Percentiles rank a stretch among this genome's conserved stretches.
Conservation (phyloP, 768 basidiomycete species). For the Rhizopogon sp. region DNA sequence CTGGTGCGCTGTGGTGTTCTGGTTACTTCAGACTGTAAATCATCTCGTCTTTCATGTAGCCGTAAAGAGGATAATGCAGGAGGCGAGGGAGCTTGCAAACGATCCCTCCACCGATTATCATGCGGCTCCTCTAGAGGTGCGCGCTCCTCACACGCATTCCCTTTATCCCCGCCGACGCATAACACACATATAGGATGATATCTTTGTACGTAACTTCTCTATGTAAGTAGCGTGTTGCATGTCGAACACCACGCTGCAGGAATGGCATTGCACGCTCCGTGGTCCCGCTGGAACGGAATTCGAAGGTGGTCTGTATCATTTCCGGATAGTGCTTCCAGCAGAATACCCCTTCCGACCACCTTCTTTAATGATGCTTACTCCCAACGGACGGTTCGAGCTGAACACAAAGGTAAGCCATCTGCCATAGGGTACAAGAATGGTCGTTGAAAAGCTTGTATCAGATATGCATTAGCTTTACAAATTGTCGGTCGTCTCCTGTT, state of each 20-base stretch:
- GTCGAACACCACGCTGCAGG: conserved; percentile 31
- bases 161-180: conserved; percentile 5
- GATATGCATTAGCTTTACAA: conserved; percentile 94
- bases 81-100: conserved; percentile 81
- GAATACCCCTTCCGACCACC: conserved; percentile 97
- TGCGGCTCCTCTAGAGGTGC: conserved; percentile 74
- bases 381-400: conserved; percentile 94
- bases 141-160: conserved; percentile 8
- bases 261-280: conserved; percentile 98
- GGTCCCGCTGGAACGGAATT: conserved; percentile 87
- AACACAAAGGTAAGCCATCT: conserved; percentile 75
- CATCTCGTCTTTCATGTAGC: conserved; percentile 38
- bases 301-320: conserved; percentile 94
- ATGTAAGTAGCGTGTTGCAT: conserved; percentile 5
- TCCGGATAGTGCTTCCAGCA: conserved; percentile 83
- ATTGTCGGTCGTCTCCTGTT: conserved; percentile 46
- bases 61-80: conserved; percentile 96
- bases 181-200: conserved; percentile 59
- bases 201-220: conserved; percentile 58
- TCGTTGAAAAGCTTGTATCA: conserved; percentile 22
- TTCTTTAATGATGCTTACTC: conserved; percentile 93
- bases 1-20: conserved; percentile 45
- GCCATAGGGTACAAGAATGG: not conserved
- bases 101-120: conserved; percentile 85
- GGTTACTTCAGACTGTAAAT: not conserved